Evolutionary conservation across 73 alveolate genomes (phyloP), one percentile per base, ranked within the genome.

Genomic region (Paraurostyla sp.): DNA sequence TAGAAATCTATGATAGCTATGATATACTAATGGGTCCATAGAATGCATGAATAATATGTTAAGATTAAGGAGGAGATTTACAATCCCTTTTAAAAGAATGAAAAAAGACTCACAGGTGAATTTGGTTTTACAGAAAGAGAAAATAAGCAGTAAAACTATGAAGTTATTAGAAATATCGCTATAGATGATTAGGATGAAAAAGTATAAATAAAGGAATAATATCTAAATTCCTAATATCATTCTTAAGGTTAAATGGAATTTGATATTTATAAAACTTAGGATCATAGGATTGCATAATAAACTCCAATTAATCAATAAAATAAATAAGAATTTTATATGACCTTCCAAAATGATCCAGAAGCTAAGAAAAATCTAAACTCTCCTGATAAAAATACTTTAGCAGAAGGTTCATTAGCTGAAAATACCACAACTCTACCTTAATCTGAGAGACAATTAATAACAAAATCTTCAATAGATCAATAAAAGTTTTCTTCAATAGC

Each of bases 391-490:
- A 16, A 65, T 65, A 35, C 56, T 40, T 2, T 65, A n/a, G 82
- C 82, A 11, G 82, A 65, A 36, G 82, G 60, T 2, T 65, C 82
- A 65, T 15, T 65, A 35, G 82, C 56, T 9, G 82, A 65, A 58
- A 33, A 32, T 32, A 38, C 82, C 1, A 65, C 82, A 9, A 40
- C 82, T 11, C 30, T 65, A 2, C 82, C 82, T 1, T 38, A 65
- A 13, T 65, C 82, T 4, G 82, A 65, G 46, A 32, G 82, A 32
- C 25, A 60, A 3, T 6, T 65, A 23, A 6, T 30, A 2, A 65
- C 82, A 36, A 65, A 65, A 65, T 11, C 82, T 13, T 13, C 6
- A 65, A 65, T 0, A 16, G 59, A 3, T 35, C 82, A 38, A 65
- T 13, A 18, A 15, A 38, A 7, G 25, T 13, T 22, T 35, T 13